These are phyloP conservation scores for Andrographis paniculata DNA, from an alignment of 305 asterid species.

Conservation along the genomic window DNA sequence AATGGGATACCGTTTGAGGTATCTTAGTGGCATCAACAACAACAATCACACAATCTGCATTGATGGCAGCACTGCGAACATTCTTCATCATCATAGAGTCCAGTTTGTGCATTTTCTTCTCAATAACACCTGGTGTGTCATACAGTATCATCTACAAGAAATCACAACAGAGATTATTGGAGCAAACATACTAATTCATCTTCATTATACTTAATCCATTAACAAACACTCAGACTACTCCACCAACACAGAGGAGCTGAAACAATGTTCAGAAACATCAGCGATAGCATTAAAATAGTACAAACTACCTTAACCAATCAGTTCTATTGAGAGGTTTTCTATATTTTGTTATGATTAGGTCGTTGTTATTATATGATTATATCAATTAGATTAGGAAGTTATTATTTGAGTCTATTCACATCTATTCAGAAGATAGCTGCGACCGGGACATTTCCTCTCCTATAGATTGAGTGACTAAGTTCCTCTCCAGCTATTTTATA, in stretches of 20 bases:
- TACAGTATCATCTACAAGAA: constrained; percentile 81
- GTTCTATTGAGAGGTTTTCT: too few relatives aligned
- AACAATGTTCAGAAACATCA: constrained; percentile 3
- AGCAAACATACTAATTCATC: constrained; percentile 5
- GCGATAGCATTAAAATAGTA: background rate
- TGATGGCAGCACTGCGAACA: constrained; percentile 81
- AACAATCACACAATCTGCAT: constrained; percentile 85
- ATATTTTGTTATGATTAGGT: too few relatives aligned
- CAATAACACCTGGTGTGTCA: constrained; percentile 96
- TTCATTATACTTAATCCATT: background rate
- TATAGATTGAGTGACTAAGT: too few relatives aligned
- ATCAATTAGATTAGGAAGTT: too few relatives aligned
- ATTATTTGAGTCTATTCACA: too few relatives aligned
- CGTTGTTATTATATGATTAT: too few relatives aligned
- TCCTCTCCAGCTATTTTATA: too few relatives aligned
- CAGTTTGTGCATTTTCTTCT: constrained; percentile 93
- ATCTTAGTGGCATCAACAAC: constrained; percentile 86
- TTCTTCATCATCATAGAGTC: constrained; percentile 99
- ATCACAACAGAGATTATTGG: constrained; percentile 11
- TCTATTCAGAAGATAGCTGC: too few relatives aligned
- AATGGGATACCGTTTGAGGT: constrained; percentile 62
- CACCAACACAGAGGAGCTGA: constrained; percentile 3
- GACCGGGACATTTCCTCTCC: too few relatives aligned
- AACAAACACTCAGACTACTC: constrained; percentile 9
- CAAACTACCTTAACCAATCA: background rate